Evolutionary conservation across 805 yeast genomes (phyloP).

Genomic region (Candida gorgasii): DNA sequence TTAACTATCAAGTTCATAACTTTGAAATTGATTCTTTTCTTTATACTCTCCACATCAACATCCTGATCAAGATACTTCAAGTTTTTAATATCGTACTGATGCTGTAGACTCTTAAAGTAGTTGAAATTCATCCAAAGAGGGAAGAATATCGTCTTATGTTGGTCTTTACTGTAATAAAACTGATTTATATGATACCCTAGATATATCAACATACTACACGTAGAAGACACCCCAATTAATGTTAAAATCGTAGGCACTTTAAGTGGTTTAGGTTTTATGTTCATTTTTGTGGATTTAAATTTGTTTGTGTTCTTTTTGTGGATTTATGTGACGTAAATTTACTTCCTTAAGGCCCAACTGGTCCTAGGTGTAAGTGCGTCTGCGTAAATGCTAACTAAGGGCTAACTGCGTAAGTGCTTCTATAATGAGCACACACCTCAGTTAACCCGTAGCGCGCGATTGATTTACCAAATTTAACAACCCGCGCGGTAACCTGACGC

Average conservation of each 20-base stretch:
- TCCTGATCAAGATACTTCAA: constrained; percentile 19
- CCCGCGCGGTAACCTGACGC: too few species aligned
- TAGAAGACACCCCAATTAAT: constrained; percentile 13
- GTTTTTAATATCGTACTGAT: constrained; percentile 25
- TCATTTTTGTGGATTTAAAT: too few species aligned
- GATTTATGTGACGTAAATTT: too few species aligned
- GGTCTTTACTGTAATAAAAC: constrained; percentile 10
- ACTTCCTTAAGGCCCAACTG: too few species aligned
- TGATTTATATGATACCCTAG: constrained; percentile 12
- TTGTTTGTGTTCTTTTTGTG: too few species aligned
- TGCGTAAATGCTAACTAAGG: too few species aligned
- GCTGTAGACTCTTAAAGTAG: constrained; percentile 28
- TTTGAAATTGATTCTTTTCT: constrained; percentile 11
- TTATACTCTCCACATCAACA: constrained; percentile 16
- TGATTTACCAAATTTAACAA: too few species aligned
- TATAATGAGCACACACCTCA: too few species aligned
- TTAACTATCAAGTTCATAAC: constrained; percentile 15
- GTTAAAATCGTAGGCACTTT: constrained; percentile 13
- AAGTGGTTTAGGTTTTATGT: constrained; percentile 11
- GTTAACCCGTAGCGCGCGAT: too few species aligned
- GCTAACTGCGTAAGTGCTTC: too few species aligned
- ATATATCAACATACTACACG: constrained; percentile 16
- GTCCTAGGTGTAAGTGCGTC: too few species aligned
- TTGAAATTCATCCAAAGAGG: constrained; percentile 29
- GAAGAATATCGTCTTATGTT: constrained; percentile 19